Evolutionary conservation across 176 grass and related monocot genomes (phyloP).

Genomic region (Paspalum vaginatum): DNA sequence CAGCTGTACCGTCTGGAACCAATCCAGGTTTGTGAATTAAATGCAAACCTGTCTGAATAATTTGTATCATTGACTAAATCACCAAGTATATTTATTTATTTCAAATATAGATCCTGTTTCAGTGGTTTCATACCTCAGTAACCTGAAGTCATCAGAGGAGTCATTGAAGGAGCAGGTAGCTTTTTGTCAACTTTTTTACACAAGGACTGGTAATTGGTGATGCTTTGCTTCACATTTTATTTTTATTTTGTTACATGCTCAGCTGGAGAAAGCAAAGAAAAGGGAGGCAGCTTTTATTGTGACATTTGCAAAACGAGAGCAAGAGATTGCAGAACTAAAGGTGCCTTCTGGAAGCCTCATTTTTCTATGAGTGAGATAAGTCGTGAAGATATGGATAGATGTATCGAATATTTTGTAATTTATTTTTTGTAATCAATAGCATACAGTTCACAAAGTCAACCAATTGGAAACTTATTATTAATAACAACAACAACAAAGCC

Average conservation of each 20-base stretch:
- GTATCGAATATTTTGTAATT: background rate
- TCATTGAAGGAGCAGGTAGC: conserved; percentile 92
- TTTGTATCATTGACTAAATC: conserved; percentile 17
- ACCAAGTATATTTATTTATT: conserved; percentile 30
- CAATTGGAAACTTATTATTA: background rate
- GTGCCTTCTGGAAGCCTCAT: conserved; percentile 26
- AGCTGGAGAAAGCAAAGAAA: conserved; percentile 99
- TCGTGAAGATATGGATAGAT: background rate
- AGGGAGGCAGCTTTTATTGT: conserved; percentile 96
- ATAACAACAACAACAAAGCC: too few species aligned
- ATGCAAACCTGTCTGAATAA: conserved; percentile 8
- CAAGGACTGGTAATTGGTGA: conserved; percentile 10
- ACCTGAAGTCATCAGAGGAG: conserved; percentile 96
- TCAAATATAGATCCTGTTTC: conserved; percentile 70
- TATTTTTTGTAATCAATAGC: background rate
- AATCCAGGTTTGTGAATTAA: conserved; percentile 63
- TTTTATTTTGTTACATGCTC: conserved; percentile 45
- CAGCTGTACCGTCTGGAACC: conserved; percentile 63
- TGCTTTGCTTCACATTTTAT: conserved; percentile 7
- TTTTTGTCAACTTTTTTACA: conserved; percentile 11
- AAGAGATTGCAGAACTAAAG: conserved; percentile 97
- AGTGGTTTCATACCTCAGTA: conserved; percentile 79
- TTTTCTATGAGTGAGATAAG: conserved; percentile 5
- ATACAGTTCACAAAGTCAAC: background rate
- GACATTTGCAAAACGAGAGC: conserved; percentile 96